Percentiles rank a stretch among this genome's conserved stretches.
Conservation (phyloP, 2,329 filamentous ascomycete species). For the Coleophoma crateriformis region DNA sequence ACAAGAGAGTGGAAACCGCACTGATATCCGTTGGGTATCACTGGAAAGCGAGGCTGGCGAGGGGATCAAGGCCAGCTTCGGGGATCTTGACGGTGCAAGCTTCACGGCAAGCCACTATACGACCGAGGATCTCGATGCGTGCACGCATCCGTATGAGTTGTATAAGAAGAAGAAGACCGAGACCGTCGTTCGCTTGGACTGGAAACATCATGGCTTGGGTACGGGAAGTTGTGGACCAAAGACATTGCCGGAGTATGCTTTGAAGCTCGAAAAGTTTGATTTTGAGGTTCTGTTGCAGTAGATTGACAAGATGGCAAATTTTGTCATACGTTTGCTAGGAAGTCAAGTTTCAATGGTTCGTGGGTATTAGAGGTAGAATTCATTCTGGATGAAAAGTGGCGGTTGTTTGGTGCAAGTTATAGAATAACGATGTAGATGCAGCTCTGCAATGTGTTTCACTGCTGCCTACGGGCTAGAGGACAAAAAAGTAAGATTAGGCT, state of each 20-base stretch:
- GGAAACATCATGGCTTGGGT: conserved; percentile 56
- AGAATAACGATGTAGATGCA: too few species aligned
- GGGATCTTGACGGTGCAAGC: conserved; percentile 39
- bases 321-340: too few species aligned
- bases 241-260: conserved; percentile 41
- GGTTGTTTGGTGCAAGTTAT: too few species aligned
- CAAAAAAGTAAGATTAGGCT: too few species aligned
- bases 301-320: too few species aligned
- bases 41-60: conserved; percentile 27
- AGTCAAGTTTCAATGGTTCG: too few species aligned
- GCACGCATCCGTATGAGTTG: conserved; percentile 57
- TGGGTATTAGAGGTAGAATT: too few species aligned
- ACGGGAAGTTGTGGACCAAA: conserved; percentile 57
- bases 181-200: conserved; percentile 53
- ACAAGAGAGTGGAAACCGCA: conserved; percentile 61
- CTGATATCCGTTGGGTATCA: conserved; percentile 56
- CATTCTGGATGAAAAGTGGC: too few species aligned
- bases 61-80: conserved; percentile 38
- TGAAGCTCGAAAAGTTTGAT: conserved; percentile 27
- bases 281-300: conserved; percentile 18
- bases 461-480: background rate
- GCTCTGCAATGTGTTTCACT: background rate
- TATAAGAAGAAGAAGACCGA: conserved; percentile 41
- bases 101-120: conserved; percentile 55
- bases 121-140: conserved; percentile 45